Base-by-base conservation (phyloP, 148 eudicot species). In the Vaccinium vitisidaea region DNA sequence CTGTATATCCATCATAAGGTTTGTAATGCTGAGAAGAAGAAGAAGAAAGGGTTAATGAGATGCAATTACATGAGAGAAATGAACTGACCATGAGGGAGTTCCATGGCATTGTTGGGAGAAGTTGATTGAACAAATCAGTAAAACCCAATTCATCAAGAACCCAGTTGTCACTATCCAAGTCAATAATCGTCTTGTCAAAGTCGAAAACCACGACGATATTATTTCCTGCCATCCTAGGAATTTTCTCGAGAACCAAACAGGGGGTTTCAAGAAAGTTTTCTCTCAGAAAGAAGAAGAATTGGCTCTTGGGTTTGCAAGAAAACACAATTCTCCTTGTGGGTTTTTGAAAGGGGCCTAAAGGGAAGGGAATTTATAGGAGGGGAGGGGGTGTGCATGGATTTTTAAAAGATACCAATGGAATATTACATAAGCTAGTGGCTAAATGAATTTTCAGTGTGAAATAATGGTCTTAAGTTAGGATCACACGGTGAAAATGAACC, bases 151-250 rank as follows among this genome's bases (percentile, higher is more conserved):
- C 93, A 83, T 94, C 98, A 30, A 93, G 87, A 12, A 96, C 94
- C 98, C 98, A 92, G 65, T 94, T 89, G 88, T 95, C 99, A 53
- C 94, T 93, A 39, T 95, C 95, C 30, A 87, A 36, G 18, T 93
- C 94, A 83, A 93, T 92, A 6, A 93, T 91, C 14, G 98, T 94
- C 91, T 93, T 95, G 81, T 94, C 95, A 58, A 96, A 96, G 88
- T 96, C 98, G 69, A 96, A 96, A 81, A 96, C 85, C 55, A 92
- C 92, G 77, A 93, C 89, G 18, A 91, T 88, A 84, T 23, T 88
- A 83, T 23, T 65, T 65, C 91, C 89, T 0, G 88, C 89, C 92
- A 91, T 89, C 78, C 48, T 23, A 6, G 54, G 23, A 36, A 43
- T 75, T 36, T 53, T 70, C 7, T 58, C 25, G 19, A 25, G 49